These are phyloP conservation scores for Mycena amicta DNA, from an alignment of 768 basidiomycete species.

Conservation along the genomic window DNA sequence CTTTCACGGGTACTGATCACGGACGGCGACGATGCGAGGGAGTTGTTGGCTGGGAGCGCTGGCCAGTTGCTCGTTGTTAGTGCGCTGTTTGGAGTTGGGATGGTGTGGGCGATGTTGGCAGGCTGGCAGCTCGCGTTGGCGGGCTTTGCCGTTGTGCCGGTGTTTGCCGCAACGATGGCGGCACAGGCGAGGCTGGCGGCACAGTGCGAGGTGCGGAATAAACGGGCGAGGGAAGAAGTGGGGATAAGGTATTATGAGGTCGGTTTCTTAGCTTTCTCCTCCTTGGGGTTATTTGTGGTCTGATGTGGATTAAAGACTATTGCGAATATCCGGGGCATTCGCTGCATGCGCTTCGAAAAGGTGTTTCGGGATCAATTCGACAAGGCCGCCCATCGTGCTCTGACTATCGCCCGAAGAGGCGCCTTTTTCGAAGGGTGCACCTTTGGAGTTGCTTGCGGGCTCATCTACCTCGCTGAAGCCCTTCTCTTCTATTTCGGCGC, in stretches of 20 bases:
- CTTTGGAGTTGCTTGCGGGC: conserved; percentile 72
- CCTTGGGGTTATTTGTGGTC: conserved; percentile 1
- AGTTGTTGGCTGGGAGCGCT: conserved; percentile 71
- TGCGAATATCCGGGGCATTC: conserved; percentile 82
- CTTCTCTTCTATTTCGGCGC: conserved; percentile 91
- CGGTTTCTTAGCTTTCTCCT: conserved; percentile 29
- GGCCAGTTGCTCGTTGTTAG: conserved; percentile 72
- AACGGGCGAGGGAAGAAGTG: conserved; percentile 83
- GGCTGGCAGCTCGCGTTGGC: conserved; percentile 95
- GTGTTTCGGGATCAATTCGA: conserved; percentile 76
- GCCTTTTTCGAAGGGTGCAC: conserved; percentile 86
- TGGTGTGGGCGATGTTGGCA: conserved; percentile 84
- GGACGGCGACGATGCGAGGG: conserved; percentile 86
- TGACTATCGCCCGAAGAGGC: conserved; percentile 68
- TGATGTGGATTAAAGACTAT: conserved; percentile 52
- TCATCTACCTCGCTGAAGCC: conserved; percentile 89
- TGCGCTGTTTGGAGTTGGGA: conserved; percentile 81
- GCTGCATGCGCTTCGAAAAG: conserved; percentile 81
- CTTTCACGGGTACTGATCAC: conserved; percentile 81
- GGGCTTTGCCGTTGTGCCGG: conserved; percentile 83
- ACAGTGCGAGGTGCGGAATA: conserved; percentile 76
- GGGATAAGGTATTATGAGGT: conserved; percentile 86
- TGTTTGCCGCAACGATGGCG: conserved; percentile 77
- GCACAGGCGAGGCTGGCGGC: conserved; percentile 74
- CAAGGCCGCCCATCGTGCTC: conserved; percentile 57